phyloP scores from a whole-genome alignment of 2,329 filamentous ascomycete species.

The Aureobasidium subglaciale region DNA sequence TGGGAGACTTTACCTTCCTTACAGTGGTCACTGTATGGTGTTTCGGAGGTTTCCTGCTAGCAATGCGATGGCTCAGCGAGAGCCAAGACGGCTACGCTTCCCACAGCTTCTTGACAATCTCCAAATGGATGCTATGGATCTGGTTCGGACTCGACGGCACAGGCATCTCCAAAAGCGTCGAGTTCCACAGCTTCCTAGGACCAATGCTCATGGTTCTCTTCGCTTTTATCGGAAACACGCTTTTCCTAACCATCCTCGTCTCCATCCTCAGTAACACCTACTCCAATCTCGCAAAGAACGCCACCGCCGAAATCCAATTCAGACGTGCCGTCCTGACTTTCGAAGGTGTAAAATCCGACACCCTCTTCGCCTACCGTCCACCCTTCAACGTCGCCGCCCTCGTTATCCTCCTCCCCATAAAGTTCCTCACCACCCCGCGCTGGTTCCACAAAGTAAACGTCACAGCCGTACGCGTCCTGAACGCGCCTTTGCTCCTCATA shows the following conservation, averaged over 20 bases:
- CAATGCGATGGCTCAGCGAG: conserved; percentile 69
- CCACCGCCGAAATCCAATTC: conserved; percentile 77
- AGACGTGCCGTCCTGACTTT: conserved; percentile 73
- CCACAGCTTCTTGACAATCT: conserved; percentile 56
- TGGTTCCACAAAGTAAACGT: conserved; percentile 93
- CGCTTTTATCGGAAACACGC: conserved; percentile 76
- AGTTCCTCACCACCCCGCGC: conserved; percentile 67
- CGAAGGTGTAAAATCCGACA: conserved; percentile 78
- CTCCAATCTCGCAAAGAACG: conserved; percentile 66
- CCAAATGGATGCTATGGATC: conserved; percentile 89
- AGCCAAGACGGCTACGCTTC: conserved; percentile 37
- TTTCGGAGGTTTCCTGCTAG: conserved; percentile 73
- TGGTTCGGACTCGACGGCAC: conserved; percentile 80
- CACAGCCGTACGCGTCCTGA: conserved; percentile 63
- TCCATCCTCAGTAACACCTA: conserved; percentile 84
- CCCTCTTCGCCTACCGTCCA: conserved; percentile 73
- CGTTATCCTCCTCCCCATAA: conserved; percentile 65
- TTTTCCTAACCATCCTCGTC: conserved; percentile 83
- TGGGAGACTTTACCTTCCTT: conserved; percentile 74
- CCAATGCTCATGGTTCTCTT: conserved; percentile 76
- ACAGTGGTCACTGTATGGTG: conserved; percentile 73
- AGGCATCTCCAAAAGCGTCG: conserved; percentile 49
- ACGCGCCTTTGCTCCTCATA: conserved; percentile 65
- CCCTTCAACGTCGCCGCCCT: conserved; percentile 79
- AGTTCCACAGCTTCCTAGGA: conserved; percentile 74